Evolutionary conservation across 2,329 filamentous ascomycete genomes (phyloP).

Genomic region (Penicillium sp.): DNA sequence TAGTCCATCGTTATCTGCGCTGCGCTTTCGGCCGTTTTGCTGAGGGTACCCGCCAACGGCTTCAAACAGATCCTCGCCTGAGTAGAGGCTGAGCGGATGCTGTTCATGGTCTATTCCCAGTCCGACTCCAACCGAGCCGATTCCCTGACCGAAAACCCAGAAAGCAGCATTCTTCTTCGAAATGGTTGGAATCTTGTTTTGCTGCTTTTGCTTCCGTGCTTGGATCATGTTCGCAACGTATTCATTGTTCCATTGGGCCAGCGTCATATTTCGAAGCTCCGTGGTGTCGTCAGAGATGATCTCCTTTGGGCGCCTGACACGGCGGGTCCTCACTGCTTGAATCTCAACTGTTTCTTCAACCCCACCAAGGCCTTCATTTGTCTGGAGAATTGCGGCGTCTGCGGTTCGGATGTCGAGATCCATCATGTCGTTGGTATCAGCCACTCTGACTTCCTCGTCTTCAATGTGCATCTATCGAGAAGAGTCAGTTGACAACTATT

Average conservation of each 20-base stretch:
- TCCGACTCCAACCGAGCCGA: slow-evolving; percentile 53
- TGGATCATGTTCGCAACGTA: slow-evolving; percentile 61
- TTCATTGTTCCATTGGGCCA: slow-evolving; percentile 56
- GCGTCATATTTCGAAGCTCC: slow-evolving; percentile 55
- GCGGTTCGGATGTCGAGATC: not conserved
- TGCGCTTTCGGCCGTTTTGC: slow-evolving; percentile 29
- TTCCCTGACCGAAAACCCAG: slow-evolving; percentile 58
- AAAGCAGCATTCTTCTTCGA: slow-evolving; percentile 63
- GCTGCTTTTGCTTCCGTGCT: slow-evolving; percentile 45
- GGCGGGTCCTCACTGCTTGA: slow-evolving; percentile 1
- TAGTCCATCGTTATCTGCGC: slow-evolving; percentile 22
- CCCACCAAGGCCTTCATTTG: not conserved
- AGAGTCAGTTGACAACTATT: not conserved
- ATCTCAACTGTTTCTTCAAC: not conserved
- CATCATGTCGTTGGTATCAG: not conserved
- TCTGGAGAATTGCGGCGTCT: not conserved
- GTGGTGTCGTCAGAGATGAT: slow-evolving; percentile 50
- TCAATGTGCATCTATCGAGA: slow-evolving; percentile 1
- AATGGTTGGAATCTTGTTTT: slow-evolving; percentile 41
- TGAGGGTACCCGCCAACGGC: slow-evolving; percentile 41
- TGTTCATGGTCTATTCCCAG: slow-evolving; percentile 41
- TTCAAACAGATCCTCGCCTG: slow-evolving; percentile 54
- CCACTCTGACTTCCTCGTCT: not conserved
- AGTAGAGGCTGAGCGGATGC: slow-evolving; percentile 58
- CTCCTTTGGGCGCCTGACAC: slow-evolving; percentile 26